Evolutionary conservation across 345 rosid species (phyloP).

Genomic region (Euclidium syriacum): DNA sequence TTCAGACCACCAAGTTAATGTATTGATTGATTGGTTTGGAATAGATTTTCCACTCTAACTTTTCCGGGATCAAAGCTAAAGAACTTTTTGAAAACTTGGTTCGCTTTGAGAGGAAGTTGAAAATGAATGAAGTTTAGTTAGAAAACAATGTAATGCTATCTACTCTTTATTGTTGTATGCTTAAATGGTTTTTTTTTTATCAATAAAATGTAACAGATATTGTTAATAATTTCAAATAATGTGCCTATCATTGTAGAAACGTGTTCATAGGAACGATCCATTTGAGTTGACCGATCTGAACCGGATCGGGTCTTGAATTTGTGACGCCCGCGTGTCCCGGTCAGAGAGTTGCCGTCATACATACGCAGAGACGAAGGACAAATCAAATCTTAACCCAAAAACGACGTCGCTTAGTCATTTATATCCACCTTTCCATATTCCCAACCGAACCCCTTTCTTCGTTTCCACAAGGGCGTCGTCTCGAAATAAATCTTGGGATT

Average conservation of each 20-base stretch:
- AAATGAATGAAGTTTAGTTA: no score
- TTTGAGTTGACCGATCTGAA: neutral
- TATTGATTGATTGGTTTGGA: no score
- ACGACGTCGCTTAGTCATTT: conserved; percentile 11
- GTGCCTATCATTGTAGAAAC: no score
- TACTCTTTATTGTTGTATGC: no score
- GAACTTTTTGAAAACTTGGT: no score
- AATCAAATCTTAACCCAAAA: neutral
- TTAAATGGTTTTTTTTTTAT: no score
- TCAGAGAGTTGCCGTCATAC: conserved; percentile 26
- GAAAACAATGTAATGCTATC: no score
- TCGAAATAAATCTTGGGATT: conserved; percentile 11
- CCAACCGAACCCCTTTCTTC: conserved; percentile 6
- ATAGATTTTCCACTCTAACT: no score
- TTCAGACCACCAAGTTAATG: no score
- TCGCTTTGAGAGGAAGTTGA: no score
- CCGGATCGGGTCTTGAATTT: conserved; percentile 16
- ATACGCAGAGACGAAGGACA: conserved; percentile 7
- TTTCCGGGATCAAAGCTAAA: no score
- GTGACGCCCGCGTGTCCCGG: conserved; percentile 13
- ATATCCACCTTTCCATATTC: neutral
- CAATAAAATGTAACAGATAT: no score
- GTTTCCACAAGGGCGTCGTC: neutral
- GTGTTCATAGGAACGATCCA: neutral
- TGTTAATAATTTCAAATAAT: neutral